Base-by-base conservation (phyloP, 305 asterid genomes). In the Plantago lanceolata region DNA sequence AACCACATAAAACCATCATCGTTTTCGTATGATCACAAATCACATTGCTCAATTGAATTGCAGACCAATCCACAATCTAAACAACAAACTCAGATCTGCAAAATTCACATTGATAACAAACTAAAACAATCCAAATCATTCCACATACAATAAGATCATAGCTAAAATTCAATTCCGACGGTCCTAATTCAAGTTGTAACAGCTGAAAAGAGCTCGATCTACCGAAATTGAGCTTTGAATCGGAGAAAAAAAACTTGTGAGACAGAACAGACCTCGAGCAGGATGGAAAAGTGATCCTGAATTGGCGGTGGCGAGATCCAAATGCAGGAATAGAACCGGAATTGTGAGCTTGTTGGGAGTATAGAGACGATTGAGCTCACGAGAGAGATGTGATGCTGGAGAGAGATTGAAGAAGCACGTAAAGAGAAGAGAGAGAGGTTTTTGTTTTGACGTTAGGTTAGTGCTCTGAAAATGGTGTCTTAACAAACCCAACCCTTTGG, bases 351-450 rank as follows among this genome's bases (percentile, higher is more conserved):
- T 16, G 31, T 19, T 51, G 3, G 19, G 57, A 26, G 57, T 51
- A 19, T 15, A 17, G 28, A 35, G 43, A 16, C 14, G 43, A 16
- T 21, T 28, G 3, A 55, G 18, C n/a, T 55, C 59, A 55, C 33
- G 43, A 16, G 29, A 55, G 18, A 24, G 26, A 35, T 55, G 43
- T 54, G 17, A 0, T 53, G 43, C 3, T 24, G 59, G 2, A 28
- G 43, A 55, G 37, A 56, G 61, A 56, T 16, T 26, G 61, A 28
- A 56, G 61, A 56, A 56, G 61, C 37, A 56, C 61, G 61, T 56
- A 56, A 56, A 56, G 61, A 55, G 40, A 56, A 56, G 45, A 55
- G 40, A 33, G 45, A 40, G 45, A 40, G 61, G 61, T 56, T 56
- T 56, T 56, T 56, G 21, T 56, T 56, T 56, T 56, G 21, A 40